These are phyloP conservation scores for Crataegus laevigata DNA, from an alignment of 306 rosid species.

Conservation along the genomic window DNA sequence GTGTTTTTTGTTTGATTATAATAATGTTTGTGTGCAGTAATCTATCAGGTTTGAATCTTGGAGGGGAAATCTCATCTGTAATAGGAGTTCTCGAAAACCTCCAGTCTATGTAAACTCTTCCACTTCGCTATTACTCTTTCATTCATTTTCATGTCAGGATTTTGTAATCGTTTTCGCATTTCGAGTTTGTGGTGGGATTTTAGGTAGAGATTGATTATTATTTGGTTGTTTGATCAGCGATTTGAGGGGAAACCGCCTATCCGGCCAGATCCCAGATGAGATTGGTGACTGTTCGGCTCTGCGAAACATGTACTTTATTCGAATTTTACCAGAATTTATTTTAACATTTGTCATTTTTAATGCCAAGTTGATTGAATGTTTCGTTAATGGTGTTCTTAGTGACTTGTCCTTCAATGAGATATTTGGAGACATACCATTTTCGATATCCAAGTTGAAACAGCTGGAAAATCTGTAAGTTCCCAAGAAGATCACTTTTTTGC, in stretches of 20 bases:
- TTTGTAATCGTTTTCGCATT: not conserved
- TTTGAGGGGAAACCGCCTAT: conserved; percentile 58
- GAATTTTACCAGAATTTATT: not conserved
- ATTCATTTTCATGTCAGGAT: not conserved
- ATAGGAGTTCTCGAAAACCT: conserved; percentile 71
- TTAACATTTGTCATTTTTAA: not conserved
- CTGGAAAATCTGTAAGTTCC: conserved; percentile 70
- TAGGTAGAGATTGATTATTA: not conserved
- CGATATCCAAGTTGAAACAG: conserved; percentile 84
- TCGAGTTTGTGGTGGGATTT: not conserved
- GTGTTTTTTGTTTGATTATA: not conserved
- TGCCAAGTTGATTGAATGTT: not conserved
- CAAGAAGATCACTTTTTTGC: not conserved
- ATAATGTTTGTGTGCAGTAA: conserved; percentile 45
- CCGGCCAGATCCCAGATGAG: conserved; percentile 99
- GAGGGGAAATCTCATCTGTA: conserved; percentile 88
- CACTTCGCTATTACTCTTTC: not conserved
- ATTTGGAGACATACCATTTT: conserved; percentile 88
- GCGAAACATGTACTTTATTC: conserved; percentile 48
- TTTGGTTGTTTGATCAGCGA: conserved; percentile 48
- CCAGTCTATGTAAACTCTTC: conserved; percentile 47
- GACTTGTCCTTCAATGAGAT: conserved; percentile 78
- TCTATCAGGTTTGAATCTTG: conserved; percentile 79
- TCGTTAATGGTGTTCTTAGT: conserved; percentile 23
- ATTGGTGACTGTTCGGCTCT: conserved; percentile 89